These are phyloP conservation scores for Saturnispora besseyi DNA, from an alignment of 805 yeast species.

Conservation along the genomic window DNA sequence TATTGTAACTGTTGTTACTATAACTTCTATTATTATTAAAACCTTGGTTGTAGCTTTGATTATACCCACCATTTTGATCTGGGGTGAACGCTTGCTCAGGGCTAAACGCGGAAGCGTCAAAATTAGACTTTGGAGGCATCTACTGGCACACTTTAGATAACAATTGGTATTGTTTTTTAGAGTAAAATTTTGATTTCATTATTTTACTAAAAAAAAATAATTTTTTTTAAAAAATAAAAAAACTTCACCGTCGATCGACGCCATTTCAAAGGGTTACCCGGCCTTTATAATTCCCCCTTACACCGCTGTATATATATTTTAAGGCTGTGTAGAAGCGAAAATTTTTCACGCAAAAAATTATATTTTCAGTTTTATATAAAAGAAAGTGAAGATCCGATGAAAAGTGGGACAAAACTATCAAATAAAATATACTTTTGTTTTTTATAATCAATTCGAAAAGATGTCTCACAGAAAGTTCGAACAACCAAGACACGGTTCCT, in stretches of 20 bases:
- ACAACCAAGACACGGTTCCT: slow-evolving; percentile 99
- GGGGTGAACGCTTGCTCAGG: slow-evolving; percentile 21
- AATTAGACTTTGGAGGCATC: slow-evolving; percentile 36
- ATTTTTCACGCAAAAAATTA: background rate
- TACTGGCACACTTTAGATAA: background rate
- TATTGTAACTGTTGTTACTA: background rate
- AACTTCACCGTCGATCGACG: background rate
- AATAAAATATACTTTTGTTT: background rate
- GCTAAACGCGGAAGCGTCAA: slow-evolving; percentile 25
- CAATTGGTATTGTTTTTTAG: background rate
- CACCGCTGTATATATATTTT: background rate
- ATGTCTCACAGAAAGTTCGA: slow-evolving; percentile 99
- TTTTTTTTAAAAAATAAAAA: background rate
- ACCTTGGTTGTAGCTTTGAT: slow-evolving; percentile 6
- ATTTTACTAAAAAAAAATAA: background rate
- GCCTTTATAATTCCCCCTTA: background rate
- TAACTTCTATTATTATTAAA: background rate
- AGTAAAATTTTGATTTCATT: background rate
- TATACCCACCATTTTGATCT: slow-evolving; percentile 8
- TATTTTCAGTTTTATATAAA: background rate
- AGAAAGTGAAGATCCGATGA: background rate
- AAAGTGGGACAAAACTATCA: background rate
- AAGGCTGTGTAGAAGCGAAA: background rate
- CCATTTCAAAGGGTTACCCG: background rate
- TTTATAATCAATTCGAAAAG: slow-evolving; percentile 14